Conservation (phyloP, 2,329 filamentous ascomycete genomes). For the Colletotrichum sp. region DNA sequence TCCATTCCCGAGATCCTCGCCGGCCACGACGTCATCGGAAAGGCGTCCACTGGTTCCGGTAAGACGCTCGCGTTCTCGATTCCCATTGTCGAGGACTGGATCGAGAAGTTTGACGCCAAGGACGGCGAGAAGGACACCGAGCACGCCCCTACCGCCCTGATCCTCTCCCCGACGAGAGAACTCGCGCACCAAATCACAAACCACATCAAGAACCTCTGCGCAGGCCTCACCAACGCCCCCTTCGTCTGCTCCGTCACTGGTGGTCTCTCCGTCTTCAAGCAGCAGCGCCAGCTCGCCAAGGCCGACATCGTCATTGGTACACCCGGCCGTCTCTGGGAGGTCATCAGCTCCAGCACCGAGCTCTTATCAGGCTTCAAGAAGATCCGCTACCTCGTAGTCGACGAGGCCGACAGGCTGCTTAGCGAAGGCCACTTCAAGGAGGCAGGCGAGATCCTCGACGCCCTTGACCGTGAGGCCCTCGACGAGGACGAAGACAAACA, state of each 20-base stretch:
- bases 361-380: slow-evolving; percentile 73
- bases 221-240: slow-evolving; percentile 62
- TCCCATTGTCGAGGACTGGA: slow-evolving; percentile 85
- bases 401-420: slow-evolving; percentile 91
- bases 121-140: slow-evolving; percentile 30
- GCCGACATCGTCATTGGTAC: slow-evolving; percentile 95
- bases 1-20: slow-evolving; percentile 83
- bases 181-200: slow-evolving; percentile 89
- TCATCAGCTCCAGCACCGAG: slow-evolving; percentile 77
- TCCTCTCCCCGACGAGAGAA: slow-evolving; percentile 91
- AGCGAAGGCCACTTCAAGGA: slow-evolving; percentile 97
- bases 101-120: slow-evolving; percentile 48
- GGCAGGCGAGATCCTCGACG: slow-evolving; percentile 83
- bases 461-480: slow-evolving; percentile 76
- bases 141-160: slow-evolving; percentile 71
- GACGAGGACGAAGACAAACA: slow-evolving; percentile 55
- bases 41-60: slow-evolving; percentile 94
- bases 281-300: slow-evolving; percentile 80
- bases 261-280: slow-evolving; percentile 92
- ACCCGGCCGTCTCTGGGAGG: slow-evolving; percentile 92
- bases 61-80: slow-evolving; percentile 96
- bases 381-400: slow-evolving; percentile 85
- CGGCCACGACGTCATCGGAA: slow-evolving; percentile 92
- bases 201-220: slow-evolving; percentile 80
- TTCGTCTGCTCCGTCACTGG: slow-evolving; percentile 91